Evolutionary conservation across 345 rosid genomes (phyloP), one percentile per base, ranked within the genome.

Genomic region (Hirschfeldia incana): DNA sequence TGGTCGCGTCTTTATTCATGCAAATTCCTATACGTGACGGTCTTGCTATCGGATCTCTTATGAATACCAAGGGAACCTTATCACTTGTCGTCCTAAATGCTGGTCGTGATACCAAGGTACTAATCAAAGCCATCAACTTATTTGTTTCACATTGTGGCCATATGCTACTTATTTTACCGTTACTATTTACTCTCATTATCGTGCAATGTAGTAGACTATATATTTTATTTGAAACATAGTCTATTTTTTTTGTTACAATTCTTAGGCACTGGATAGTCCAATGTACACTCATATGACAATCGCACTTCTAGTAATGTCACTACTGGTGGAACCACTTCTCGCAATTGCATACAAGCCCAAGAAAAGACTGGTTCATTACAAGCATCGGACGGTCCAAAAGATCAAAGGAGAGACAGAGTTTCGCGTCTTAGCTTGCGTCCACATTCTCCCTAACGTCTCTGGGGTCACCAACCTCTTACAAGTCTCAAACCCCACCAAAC

Each of bases 41-140:
- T 4, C 2, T 86, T 8, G 81, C 87, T 44, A 82, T 90, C 1
- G 94, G 91, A 1, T 73, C 85, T 11, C 87, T 91, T 67, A 86
- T 89, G 92, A 91, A 89, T 80, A 85, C 91, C 39, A 90, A 90
- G 76, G 97, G 97, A n/a, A 79, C 88, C 29, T 76, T 88, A 70
- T 82, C 90, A 1, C 76, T 91, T 12, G 82, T 91, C 2, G 74
- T 86, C 72, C 59, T 91, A 44, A 87, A 90, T 59, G 79, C 84
- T 2, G 94, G 88, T 9, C 87, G 91, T 9, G 83, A 86, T 69
- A 77, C 81, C 49, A 12, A 73, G 87, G 96, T 86, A 49, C 3
- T 32, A 17, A 34, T 28, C 37, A 49, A 3, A 4, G n/a, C 44
- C 8, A 69, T 64, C 62, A 8, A 62, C 21, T 21, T 21, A 21